Evolutionary conservation across 1,139 yeast species (phyloP), one percentile per base, ranked within the genome.

Genomic region (Geotrichum cucujoidarum): DNA sequence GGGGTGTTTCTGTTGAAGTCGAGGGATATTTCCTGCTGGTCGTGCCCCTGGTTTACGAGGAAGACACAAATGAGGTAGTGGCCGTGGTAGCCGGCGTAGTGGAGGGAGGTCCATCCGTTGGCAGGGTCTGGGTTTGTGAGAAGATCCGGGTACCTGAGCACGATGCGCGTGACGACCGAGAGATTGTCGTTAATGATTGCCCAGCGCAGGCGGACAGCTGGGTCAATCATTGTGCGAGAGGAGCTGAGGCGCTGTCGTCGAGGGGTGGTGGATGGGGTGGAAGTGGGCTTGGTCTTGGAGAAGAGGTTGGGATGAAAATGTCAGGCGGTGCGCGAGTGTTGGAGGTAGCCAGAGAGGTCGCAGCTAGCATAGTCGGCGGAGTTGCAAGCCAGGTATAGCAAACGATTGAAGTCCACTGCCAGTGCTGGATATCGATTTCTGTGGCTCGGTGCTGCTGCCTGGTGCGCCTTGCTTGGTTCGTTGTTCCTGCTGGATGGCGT

Each of bases 31-130:
- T 76, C 81, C 30, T 63, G 61, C 35, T 63, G 63, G 55, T 76
- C 83, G 54, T 76, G 81, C 5, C 80, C 79, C 45, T 71, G 60
- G 37, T 70, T 71, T 24, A 78, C 70, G 43, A 78, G 63, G 52
- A 56, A 61, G 17, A 81, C 88, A 61, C 95, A 84, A 5, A 88
- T 76, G 51, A 87, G 75, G 60, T 85, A 86, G 56, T 85, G 78
- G 29, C 97, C 96, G 58, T 85, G 70, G 61, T 68, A 84, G 7
- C 95, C 81, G 0, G 96, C 92, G 65, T 88, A 89, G 66, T 90
- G 97, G 43, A 90, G 72, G 45, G 88, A 85, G 37, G 86, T 75
- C 97, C 97, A 90, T 1, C 97, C 97, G 57, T 83, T 80, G 37
- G 70, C 52, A 11, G 81, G 72, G 62, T 92, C 90, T 20, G 80